Percentiles rank a stretch among this genome's conserved stretches.
phyloP scores from a whole-genome alignment of 148 eudicot species.

The Euryodendron excelsum region DNA sequence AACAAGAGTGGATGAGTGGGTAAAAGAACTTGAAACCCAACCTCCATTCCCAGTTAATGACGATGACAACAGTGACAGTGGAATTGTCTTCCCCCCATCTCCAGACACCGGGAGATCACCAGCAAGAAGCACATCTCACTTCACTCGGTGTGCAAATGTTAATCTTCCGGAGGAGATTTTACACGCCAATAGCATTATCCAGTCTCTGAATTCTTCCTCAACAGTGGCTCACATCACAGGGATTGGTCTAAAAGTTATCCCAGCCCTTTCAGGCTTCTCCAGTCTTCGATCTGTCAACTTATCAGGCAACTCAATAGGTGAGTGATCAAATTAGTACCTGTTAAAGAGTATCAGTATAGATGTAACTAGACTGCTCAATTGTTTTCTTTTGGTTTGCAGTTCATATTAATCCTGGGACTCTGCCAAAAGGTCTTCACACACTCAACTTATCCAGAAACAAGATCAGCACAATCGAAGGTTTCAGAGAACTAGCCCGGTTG shows the following conservation, averaged over 20 bases:
- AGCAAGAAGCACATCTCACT: slow-evolving; percentile 30
- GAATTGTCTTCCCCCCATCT: slow-evolving; percentile 50
- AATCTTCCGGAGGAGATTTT: slow-evolving; percentile 59
- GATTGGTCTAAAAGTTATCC: slow-evolving; percentile 71
- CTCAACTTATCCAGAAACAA: slow-evolving; percentile 85
- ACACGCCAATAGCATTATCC: slow-evolving; percentile 71
- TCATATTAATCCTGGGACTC: slow-evolving; percentile 67
- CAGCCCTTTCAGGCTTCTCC: slow-evolving; percentile 60
- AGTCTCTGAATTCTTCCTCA: slow-evolving; percentile 83
- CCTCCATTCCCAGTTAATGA: slow-evolving; percentile 22
- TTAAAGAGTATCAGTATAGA: background rate
- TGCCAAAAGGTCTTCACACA: slow-evolving; percentile 86
- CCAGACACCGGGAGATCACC: slow-evolving; percentile 42
- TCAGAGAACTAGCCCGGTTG: slow-evolving; percentile 72
- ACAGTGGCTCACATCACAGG: slow-evolving; percentile 85
- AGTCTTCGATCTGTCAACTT: slow-evolving; percentile 85
- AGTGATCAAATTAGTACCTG: slow-evolving; percentile 1
- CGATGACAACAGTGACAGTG: too few species aligned
- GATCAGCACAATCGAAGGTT: slow-evolving; percentile 74
- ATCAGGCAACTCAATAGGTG: slow-evolving; percentile 81
- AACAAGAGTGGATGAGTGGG: slow-evolving; percentile 72
- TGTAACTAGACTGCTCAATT: slow-evolving; percentile 18
- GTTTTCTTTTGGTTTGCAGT: slow-evolving; percentile 42
- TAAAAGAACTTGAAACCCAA: slow-evolving; percentile 52
- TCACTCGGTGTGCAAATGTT: slow-evolving; percentile 25